These are phyloP conservation scores for Yarrowia sp. DNA, from an alignment of 805 yeast genomes.

Conservation along the genomic window DNA sequence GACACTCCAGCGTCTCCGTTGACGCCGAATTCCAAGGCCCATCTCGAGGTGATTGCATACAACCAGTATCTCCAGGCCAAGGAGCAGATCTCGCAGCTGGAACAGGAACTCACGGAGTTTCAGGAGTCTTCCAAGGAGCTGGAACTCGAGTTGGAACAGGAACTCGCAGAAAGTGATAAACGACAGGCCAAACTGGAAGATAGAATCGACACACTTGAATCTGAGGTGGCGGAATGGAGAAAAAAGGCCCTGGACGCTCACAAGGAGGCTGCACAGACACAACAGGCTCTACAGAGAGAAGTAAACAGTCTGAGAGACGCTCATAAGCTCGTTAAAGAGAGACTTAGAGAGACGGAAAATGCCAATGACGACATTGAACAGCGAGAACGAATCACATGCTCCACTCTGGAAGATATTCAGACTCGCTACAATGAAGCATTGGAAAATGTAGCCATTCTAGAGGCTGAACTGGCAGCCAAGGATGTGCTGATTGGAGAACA, in stretches of 20 bases:
- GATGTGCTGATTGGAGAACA: constrained; percentile 47
- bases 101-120: constrained; percentile 55
- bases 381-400: constrained; percentile 51
- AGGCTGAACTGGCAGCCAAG: constrained; percentile 50
- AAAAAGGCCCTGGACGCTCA: constrained; percentile 47
- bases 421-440: constrained; percentile 50
- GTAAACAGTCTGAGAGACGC: constrained; percentile 48
- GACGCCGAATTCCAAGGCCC: constrained; percentile 34
- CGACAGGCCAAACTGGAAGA: constrained; percentile 45
- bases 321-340: constrained; percentile 47
- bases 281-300: constrained; percentile 44
- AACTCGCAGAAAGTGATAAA: constrained; percentile 51
- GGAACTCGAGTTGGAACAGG: constrained; percentile 56
- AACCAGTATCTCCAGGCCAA: constrained; percentile 39
- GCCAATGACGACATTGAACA: constrained; percentile 56
- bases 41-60: constrained; percentile 37
- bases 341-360: constrained; percentile 55
- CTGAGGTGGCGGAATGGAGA: constrained; percentile 48
- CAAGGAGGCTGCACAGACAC: constrained; percentile 45
- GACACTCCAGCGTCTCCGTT: constrained; percentile 28
- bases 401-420: constrained; percentile 51
- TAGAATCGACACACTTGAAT: constrained; percentile 43
- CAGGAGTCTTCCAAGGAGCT: constrained; percentile 55
- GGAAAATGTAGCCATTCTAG: constrained; percentile 54
- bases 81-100: constrained; percentile 54